Evolutionary conservation across 257 asterid genomes (phyloP).

Genomic region (Jacaranda copaia): DNA sequence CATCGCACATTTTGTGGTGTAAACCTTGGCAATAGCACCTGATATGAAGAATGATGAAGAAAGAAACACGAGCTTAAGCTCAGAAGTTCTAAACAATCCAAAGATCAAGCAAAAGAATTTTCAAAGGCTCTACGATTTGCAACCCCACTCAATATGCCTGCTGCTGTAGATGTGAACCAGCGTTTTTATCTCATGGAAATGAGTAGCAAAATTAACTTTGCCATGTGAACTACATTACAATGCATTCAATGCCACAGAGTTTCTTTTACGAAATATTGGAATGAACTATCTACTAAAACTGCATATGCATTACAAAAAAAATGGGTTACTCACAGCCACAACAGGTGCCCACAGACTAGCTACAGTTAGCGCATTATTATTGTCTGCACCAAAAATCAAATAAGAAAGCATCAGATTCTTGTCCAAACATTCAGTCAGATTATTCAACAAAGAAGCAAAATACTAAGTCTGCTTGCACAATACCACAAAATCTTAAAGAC

Average conservation of each 20-base stretch:
- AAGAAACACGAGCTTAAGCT: not conserved
- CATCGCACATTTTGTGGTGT: not conserved
- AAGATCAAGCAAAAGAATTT: not conserved
- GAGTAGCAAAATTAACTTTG: conserved; percentile 6
- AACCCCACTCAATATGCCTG: not conserved
- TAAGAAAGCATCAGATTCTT: conserved; percentile 35
- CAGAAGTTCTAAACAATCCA: conserved; percentile 5
- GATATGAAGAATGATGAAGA: not conserved
- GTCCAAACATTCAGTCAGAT: not conserved
- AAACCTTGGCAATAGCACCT: conserved; percentile 15
- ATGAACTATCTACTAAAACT: conserved; percentile 5
- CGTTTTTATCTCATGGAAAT: not conserved
- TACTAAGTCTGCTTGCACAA: not conserved
- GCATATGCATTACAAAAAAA: conserved; percentile 21
- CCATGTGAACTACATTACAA: conserved; percentile 6
- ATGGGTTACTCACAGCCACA: conserved; percentile 80
- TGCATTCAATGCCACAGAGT: conserved; percentile 9
- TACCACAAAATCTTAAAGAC: not conserved
- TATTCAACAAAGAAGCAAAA: conserved; percentile 19
- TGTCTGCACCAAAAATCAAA: conserved; percentile 63
- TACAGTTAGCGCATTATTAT: conserved; percentile 72
- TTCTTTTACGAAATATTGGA: not conserved
- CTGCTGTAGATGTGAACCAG: conserved; percentile 10
- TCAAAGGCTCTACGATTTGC: conserved; percentile 2
- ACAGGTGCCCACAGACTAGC: conserved; percentile 97